Percentiles rank a stretch among this genome's conserved stretches.
These are phyloP conservation scores for Haplographium delicatum DNA, from an alignment of 495 filamentous ascomycete species.

Conservation along the genomic window DNA sequence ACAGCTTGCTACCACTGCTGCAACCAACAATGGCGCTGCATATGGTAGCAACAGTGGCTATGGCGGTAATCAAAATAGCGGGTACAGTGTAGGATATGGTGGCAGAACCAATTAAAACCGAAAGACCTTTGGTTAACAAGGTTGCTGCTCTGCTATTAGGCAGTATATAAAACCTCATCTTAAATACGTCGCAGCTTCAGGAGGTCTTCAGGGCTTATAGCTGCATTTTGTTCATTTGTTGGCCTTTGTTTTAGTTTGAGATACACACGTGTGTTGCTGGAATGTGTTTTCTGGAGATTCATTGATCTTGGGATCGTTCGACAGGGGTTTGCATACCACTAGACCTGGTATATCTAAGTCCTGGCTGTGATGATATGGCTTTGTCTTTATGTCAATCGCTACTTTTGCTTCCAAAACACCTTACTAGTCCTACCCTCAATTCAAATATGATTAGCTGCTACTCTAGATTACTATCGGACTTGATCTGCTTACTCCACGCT, in stretches of 20 bases:
- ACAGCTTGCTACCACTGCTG: background rate
- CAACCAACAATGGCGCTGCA: background rate
- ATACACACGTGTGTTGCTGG: background rate
- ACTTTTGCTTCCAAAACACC: background rate
- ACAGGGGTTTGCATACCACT: background rate
- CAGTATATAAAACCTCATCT: background rate
- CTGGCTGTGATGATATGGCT: background rate
- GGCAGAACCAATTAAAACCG: background rate
- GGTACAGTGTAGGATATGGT: background rate
- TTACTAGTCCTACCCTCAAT: background rate
- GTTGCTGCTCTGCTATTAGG: background rate
- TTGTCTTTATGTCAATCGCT: background rate
- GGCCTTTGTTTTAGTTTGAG: background rate
- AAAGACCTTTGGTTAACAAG: conserved; percentile 1
- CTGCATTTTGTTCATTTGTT: background rate
- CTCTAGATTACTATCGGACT: no score
- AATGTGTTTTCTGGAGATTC: background rate
- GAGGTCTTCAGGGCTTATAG: background rate
- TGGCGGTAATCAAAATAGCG: background rate
- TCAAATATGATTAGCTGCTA: no score
- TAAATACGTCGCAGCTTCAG: no score
- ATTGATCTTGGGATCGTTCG: background rate
- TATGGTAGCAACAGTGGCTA: conserved; percentile 6
- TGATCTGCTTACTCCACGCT: no score
- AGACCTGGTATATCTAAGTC: background rate